Percentiles rank a stretch among this genome's conserved stretches.
Evolutionary conservation across 1,284 basidiomycete genomes (phyloP).

Genomic region (Phaffia rhodozyma): DNA sequence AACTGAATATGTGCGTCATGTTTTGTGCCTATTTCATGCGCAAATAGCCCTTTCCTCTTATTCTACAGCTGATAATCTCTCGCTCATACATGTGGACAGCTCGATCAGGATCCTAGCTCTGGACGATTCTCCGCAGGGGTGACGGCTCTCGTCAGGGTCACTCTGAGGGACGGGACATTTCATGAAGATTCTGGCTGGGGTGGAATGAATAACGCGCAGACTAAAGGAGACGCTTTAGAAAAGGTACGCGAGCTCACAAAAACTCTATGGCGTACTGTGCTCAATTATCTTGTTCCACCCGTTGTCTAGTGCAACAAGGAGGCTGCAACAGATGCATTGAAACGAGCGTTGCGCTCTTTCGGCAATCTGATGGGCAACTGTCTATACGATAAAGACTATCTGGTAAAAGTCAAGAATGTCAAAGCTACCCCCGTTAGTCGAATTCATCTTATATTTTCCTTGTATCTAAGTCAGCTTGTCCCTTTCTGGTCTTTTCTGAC

Average conservation of each 20-base stretch:
- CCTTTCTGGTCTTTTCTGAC: conserved; percentile 13
- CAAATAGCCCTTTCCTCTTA: neutral
- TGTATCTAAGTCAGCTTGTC: neutral
- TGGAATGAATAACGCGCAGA: conserved; percentile 66
- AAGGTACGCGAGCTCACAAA: conserved; percentile 50
- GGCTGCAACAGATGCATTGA: conserved; percentile 87
- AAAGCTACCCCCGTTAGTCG: conserved; percentile 60
- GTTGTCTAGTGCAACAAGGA: conserved; percentile 80
- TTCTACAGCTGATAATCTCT: neutral
- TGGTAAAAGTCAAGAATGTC: conserved; percentile 72
- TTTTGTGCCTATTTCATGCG: neutral
- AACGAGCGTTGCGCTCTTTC: conserved; percentile 80
- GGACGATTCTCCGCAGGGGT: conserved; percentile 61
- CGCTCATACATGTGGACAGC: conserved; percentile 18
- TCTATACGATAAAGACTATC: conserved; percentile 82
- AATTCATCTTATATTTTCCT: neutral
- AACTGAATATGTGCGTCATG: conserved; percentile 43
- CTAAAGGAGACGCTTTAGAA: conserved; percentile 75
- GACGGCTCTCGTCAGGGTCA: conserved; percentile 74
- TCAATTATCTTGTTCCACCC: neutral
- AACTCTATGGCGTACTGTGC: neutral
- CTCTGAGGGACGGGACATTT: conserved; percentile 71
- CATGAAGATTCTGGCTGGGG: conserved; percentile 95
- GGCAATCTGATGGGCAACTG: conserved; percentile 93
- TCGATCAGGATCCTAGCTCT: conserved; percentile 50